Evolutionary conservation across 768 basidiomycete genomes (phyloP).

Genomic region (Coprinellus micaceus): DNA sequence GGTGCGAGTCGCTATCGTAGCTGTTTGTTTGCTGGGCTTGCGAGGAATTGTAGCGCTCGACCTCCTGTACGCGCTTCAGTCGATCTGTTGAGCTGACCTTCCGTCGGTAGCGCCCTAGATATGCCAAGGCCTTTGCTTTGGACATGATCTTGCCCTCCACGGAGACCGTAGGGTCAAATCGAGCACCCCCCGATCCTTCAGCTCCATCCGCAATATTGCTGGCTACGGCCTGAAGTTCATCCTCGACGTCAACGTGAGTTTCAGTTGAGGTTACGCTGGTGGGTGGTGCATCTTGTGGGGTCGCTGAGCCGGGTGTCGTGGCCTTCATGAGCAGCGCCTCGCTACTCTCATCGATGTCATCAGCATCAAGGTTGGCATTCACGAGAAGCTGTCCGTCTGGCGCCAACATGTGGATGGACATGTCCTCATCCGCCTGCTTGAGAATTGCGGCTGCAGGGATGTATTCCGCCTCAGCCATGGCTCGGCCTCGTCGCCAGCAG

Average conservation of each 20-base stretch:
- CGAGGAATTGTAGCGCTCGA: neutral
- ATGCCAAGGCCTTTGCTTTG: neutral
- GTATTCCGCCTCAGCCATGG: neutral
- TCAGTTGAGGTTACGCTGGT: neutral
- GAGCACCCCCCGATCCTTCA: neutral
- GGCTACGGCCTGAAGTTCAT: neutral
- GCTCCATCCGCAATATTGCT: neutral
- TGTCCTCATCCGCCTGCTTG: neutral
- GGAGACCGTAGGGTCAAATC: neutral
- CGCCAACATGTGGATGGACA: neutral
- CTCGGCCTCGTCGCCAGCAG: slow-evolving; percentile 24
- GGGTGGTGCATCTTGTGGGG: neutral
- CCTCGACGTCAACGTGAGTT: neutral
- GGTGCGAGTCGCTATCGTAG: neutral
- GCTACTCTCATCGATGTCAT: neutral
- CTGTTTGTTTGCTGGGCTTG: neutral
- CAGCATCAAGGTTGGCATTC: neutral
- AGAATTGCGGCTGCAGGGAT: neutral
- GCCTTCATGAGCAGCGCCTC: neutral
- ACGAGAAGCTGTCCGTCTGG: neutral
- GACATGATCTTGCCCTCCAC: neutral
- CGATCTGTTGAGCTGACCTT: neutral
- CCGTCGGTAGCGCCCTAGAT: neutral
- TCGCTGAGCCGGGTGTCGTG: neutral
- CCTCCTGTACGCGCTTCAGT: neutral